These are phyloP conservation scores for Primulina huaijiensis DNA, from an alignment of 257 asterid genomes.

Conservation along the genomic window DNA sequence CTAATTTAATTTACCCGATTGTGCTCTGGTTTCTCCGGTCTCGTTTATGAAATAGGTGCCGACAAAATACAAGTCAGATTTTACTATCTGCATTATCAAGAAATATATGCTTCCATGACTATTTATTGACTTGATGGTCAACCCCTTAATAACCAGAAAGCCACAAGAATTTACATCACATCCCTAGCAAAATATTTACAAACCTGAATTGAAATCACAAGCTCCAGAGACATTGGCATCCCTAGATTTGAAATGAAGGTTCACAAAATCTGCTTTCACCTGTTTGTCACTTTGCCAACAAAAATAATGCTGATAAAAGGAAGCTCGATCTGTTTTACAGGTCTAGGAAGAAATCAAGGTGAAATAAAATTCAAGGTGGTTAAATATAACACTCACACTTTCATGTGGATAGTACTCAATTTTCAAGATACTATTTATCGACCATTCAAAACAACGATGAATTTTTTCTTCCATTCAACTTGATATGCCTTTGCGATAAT, in stretches of 20 bases:
- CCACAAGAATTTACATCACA: too few relatives aligned
- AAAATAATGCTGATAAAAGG: slow-evolving; percentile 1
- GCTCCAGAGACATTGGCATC: slow-evolving; percentile 33
- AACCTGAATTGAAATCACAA: slow-evolving; percentile 40
- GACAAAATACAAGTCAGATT: neutral
- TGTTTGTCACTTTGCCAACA: slow-evolving; percentile 28
- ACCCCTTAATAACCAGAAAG: slow-evolving; percentile 6
- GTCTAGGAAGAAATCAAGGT: neutral
- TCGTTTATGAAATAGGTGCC: too few relatives aligned
- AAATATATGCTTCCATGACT: neutral
- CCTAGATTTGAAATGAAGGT: slow-evolving; percentile 35
- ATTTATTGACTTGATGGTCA: neutral
- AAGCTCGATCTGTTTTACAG: slow-evolving; percentile 1
- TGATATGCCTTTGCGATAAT: slow-evolving; percentile 33
- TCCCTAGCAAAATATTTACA: neutral
- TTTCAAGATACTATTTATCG: slow-evolving; percentile 42
- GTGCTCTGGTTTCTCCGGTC: too few relatives aligned
- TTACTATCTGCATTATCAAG: neutral
- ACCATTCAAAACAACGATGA: slow-evolving; percentile 40
- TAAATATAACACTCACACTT: slow-evolving; percentile 45
- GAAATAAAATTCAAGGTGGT: slow-evolving; percentile 23
- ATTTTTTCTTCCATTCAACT: slow-evolving; percentile 41
- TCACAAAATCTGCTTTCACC: slow-evolving; percentile 52
- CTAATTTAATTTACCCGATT: too few relatives aligned
- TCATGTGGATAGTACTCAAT: slow-evolving; percentile 46